These are phyloP conservation scores for Coemansia sp. DNA, from an alignment of 192 early-diverging fungal genomes.

Conservation along the genomic window DNA sequence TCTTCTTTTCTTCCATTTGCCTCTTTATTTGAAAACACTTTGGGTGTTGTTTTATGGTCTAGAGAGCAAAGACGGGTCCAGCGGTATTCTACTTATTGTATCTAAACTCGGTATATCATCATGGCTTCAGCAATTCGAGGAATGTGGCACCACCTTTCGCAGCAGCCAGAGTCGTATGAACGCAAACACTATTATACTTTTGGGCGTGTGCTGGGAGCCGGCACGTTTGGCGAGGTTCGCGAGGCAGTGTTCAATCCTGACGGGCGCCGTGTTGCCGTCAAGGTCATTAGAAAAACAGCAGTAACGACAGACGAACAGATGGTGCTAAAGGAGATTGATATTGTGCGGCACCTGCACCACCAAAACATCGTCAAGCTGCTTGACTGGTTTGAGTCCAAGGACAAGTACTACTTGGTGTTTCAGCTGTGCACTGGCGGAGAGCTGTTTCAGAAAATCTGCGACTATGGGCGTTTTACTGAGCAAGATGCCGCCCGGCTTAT, in stretches of 20 bases:
- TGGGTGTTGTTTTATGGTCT: not conserved
- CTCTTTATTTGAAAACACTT: not conserved
- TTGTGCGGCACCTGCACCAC: constrained; percentile 79
- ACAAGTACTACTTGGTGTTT: constrained; percentile 75
- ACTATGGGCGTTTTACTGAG: constrained; percentile 78
- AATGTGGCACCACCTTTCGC: constrained; percentile 49
- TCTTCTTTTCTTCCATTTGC: not conserved
- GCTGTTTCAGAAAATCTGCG: constrained; percentile 80
- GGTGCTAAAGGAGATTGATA: constrained; percentile 89
- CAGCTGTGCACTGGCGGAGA: constrained; percentile 84
- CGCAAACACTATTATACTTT: constrained; percentile 68
- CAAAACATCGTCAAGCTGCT: constrained; percentile 83
- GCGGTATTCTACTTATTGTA: not conserved
- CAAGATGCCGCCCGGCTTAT: constrained; percentile 75
- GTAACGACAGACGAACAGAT: constrained; percentile 80
- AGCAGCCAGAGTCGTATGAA: constrained; percentile 60
- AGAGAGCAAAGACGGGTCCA: no score
- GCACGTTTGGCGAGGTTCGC: constrained; percentile 74
- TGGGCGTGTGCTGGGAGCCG: constrained; percentile 61
- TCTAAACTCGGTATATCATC: not conserved
- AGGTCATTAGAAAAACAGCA: constrained; percentile 86
- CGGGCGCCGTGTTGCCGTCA: constrained; percentile 79
- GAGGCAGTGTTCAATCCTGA: constrained; percentile 65
- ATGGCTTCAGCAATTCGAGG: constrained; percentile 51
- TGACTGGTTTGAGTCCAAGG: constrained; percentile 69